Base-by-base conservation (phyloP, 331 rosid genomes). In the Prunus yedoensis region DNA sequence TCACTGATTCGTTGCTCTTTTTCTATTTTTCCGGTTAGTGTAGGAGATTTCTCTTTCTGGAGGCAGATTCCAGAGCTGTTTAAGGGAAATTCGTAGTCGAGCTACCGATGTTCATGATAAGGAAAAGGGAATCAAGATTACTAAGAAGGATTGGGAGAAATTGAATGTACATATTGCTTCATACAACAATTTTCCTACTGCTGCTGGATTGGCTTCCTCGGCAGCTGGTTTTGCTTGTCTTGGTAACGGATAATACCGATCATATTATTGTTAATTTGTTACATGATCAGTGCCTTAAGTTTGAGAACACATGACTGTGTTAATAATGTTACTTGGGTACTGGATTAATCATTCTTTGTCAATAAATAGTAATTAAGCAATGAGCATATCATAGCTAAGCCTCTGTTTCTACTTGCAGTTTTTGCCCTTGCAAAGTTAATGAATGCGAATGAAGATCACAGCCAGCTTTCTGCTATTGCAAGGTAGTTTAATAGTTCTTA, bases 131-230 rank as follows among this genome's bases (percentile, higher is more conserved):
- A 62, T 92, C 78, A 89, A 83, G 81, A 92, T 94, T 83, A 68
- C 71, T 0, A 89, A 89, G 75, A 89, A 88, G n/a, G 97, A 94
- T 49, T 94, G 99, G 99, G 83, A 82, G 15, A 89, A 88, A 56
- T 79, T 94, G 84, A n/a, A 90, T 43, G 49, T 94, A 4, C 92
- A 94, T 73, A 94, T 94, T 72, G 93, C 93, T 83, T 94, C 99
- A 8, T 88, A 81, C 84, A 94, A 94, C 88, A 94, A 94, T 81
- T 94, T 94, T 83, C 99, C 99, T 30, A 94, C 99, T 53, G 99
- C 99, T 47, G 99, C 99, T 49, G 99, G 99, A 79, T 78, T 94
- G 78, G 99, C 99, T 68, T 94, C 99, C 71, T 94, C 99, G 0
- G 99, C 99, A 0, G 99, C 99, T 28, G 99, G n/a, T 72, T 80